Conservation (phyloP, 805 yeast genomes). For the Brettanomyces sp. region DNA sequence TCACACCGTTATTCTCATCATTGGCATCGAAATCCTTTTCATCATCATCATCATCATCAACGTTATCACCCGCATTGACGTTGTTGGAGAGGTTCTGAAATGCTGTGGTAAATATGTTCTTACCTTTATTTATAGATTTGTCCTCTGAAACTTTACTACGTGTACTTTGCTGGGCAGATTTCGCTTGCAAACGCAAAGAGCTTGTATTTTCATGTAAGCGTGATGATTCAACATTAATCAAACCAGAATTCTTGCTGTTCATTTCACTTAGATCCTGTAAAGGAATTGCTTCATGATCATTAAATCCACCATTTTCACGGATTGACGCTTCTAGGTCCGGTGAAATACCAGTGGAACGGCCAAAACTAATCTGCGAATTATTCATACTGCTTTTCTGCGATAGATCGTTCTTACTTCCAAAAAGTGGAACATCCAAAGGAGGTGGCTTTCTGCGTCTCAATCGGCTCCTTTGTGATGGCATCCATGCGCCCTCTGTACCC, state of each 20-base stretch:
- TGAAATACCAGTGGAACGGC: too few relatives aligned
- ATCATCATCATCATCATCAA: constrained; percentile 5
- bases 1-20: constrained; percentile 4
- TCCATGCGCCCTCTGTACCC: constrained; percentile 10
- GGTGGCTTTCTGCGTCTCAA: constrained; percentile 1
- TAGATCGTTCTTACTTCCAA: too few relatives aligned
- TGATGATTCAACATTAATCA: too few relatives aligned
- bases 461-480: constrained; percentile 7
- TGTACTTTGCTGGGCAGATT: too few relatives aligned
- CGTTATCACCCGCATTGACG: constrained; percentile 12
- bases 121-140: neutral
- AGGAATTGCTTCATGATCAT: neutral
- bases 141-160: too few relatives aligned
- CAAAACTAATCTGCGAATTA: too few relatives aligned
- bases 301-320: too few relatives aligned
- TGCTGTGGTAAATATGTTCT: neutral
- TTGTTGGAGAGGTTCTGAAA: constrained; percentile 4
- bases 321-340: too few relatives aligned
- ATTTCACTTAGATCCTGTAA: neutral
- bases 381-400: too few relatives aligned
- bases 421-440: neutral
- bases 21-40: constrained; percentile 2
- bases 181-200: too few relatives aligned
- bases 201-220: too few relatives aligned
- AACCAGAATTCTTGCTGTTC: too few relatives aligned